Conservation (phyloP, 257 asterid genomes). For the Salvia rosmarinus region DNA sequence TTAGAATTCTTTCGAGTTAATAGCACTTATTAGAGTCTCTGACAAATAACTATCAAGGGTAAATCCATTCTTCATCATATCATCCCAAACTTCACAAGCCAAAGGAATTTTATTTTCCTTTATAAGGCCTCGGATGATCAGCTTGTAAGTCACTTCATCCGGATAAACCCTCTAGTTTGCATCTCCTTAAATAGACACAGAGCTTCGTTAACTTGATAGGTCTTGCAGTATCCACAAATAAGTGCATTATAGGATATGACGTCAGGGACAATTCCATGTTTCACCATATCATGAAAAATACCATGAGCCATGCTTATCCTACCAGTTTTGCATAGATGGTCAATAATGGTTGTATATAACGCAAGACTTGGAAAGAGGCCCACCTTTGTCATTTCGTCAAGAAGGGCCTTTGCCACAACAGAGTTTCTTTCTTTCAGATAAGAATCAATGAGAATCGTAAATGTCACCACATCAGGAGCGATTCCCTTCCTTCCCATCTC, state of each 20-base stretch:
- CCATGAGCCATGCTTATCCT: conserved; percentile 59
- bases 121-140: conserved; percentile 76
- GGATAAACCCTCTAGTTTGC: conserved; percentile 66
- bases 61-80: conserved; percentile 94
- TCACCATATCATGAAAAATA: conserved; percentile 67
- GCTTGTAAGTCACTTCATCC: conserved; percentile 76
- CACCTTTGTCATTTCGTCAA: conserved; percentile 70
- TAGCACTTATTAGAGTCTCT: conserved; percentile 61
- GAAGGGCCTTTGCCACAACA: conserved; percentile 57
- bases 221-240: conserved; percentile 72
- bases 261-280: conserved; percentile 72
- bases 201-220: conserved; percentile 71
- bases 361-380: conserved; percentile 65
- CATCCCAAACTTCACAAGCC: conserved; percentile 93
- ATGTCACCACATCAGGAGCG: conserved; percentile 77
- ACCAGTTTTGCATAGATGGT: conserved; percentile 71
- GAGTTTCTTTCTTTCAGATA: conserved; percentile 71
- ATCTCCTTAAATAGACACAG: conserved; percentile 66
- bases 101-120: conserved; percentile 60
- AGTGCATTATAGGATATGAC: conserved; percentile 78
- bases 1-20: conserved; percentile 46
- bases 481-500: conserved; percentile 80
- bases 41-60: conserved; percentile 83
- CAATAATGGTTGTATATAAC: conserved; percentile 67
- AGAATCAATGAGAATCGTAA: conserved; percentile 74